Evolutionary conservation across 208 protist genomes (phyloP), one percentile per base, ranked within the genome.

Genomic region (Acanthamoeba lenticulata): DNA sequence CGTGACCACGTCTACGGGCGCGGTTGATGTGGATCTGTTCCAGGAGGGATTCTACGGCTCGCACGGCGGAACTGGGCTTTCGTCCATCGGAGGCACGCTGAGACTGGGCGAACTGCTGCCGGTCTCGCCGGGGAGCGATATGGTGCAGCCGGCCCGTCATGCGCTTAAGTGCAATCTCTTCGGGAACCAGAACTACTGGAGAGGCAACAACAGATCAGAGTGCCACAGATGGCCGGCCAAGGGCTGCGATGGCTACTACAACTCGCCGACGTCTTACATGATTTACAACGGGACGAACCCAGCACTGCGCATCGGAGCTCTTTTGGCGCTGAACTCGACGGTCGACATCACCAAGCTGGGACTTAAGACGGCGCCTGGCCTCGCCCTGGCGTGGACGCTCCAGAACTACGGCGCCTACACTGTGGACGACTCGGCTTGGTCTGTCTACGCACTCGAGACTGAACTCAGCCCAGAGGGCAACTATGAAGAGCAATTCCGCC

Each of bases 91-190:
- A 88, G 88, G 88, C 21, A 81, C 69, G 34, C 69, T 81, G 40
- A 81, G 69, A 21, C 36, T 81, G 34, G 69, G 69, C 69, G 69
- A 81, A 21, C 40, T 81, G 52, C 11, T 60, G 52, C 52, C 52
- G 15, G 52, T 60, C 52, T 60, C 52, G 52, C 52, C 52, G 52
- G 52, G 52, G 52, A 60, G 52, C 52, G 21, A 60, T 60, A 24
- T 90, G 15, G 40, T 90, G 40, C 11, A 27, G 83, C 32, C 38
- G 36, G 83, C 77, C 11, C 32, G 83, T 21, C 83, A 90, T 21
- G 83, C 83, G 40, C 83, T 90, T 69, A 90, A 90, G 83, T 90
- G 49, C 24, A 90, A 90, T 24, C 83, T 90, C 49, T 90, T 90
- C 21, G 83, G 15, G 36, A 49, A 90, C 21, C 83, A 38, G 32